These are phyloP conservation scores for Gryganskiella cystojenkinii DNA, from an alignment of 192 early-diverging fungal species.

Conservation along the genomic window DNA sequence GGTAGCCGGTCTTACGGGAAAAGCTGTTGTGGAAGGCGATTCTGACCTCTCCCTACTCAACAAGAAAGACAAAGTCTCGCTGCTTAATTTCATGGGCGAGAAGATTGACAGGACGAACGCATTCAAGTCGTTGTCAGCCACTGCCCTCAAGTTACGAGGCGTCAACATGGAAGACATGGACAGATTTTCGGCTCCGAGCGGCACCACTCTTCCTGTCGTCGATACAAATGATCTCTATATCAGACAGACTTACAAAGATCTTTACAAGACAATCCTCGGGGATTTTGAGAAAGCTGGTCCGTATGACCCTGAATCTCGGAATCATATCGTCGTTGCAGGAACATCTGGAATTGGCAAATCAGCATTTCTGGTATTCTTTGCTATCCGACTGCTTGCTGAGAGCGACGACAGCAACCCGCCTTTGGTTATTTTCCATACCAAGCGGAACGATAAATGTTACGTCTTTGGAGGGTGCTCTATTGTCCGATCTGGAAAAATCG, in stretches of 20 bases:
- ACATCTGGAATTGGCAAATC: constrained; percentile 36
- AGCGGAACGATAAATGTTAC: constrained; percentile 13
- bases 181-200: background rate
- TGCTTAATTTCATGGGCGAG: constrained; percentile 18
- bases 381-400: constrained; percentile 31
- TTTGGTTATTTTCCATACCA: constrained; percentile 28
- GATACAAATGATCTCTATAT: constrained; percentile 15
- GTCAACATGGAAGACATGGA: background rate
- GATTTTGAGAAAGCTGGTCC: too few relatives aligned
- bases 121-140: background rate
- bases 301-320: background rate
- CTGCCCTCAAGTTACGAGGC: background rate
- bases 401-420: constrained; percentile 18
- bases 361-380: constrained; percentile 20
- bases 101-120: background rate
- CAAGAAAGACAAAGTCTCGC: constrained; percentile 11
- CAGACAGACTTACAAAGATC: constrained; percentile 9
- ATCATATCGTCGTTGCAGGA: constrained; percentile 17
- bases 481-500: constrained; percentile 18
- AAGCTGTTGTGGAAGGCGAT: constrained; percentile 6
- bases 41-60: constrained; percentile 15
- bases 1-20: constrained; percentile 10
- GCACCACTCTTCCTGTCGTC: constrained; percentile 6
- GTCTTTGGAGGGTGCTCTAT: constrained; percentile 25
- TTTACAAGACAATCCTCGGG: constrained; percentile 1